Percentiles rank a stretch among this genome's conserved stretches.
phyloP scores from a whole-genome alignment of 352 stramenopile species.

The Phytopythium kandeliae region DNA sequence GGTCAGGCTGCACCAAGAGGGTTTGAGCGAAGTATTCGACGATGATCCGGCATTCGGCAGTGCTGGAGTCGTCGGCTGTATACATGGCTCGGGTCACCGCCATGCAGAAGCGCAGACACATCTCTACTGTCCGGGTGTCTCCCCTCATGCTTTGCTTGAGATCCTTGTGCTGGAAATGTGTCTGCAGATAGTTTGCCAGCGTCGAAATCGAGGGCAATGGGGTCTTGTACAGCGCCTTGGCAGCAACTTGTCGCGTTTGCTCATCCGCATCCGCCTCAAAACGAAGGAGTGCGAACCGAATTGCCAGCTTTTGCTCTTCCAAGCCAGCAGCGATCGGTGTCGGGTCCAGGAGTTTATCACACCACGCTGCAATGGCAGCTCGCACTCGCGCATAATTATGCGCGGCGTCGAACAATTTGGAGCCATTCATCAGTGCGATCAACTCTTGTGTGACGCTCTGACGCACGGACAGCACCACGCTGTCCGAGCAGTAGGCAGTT shows the following conservation, averaged over 20 bases:
- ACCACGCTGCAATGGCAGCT: constrained; percentile 53
- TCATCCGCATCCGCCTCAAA: constrained; percentile 32
- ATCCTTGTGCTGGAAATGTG: constrained; percentile 21
- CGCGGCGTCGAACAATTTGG: constrained; percentile 48
- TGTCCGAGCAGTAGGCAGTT: constrained; percentile 25
- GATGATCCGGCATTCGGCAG: constrained; percentile 20
- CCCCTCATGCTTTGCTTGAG: constrained; percentile 37
- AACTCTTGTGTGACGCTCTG: constrained; percentile 46
- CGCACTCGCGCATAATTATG: constrained; percentile 66
- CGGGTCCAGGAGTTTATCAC: constrained; percentile 26
- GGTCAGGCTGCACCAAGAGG: constrained; percentile 17
- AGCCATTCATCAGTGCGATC: constrained; percentile 40
- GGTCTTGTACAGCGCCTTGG: constrained; percentile 37
- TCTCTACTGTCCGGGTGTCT: constrained; percentile 24
- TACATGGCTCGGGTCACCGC: constrained; percentile 26
- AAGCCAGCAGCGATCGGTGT: constrained; percentile 4
- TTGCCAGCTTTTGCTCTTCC: constrained; percentile 22
- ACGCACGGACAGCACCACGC: constrained; percentile 18
- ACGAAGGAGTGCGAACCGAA: constrained; percentile 60
- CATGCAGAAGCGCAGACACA: constrained; percentile 50
- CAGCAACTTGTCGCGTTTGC: constrained; percentile 26
- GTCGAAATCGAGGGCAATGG: constrained; percentile 30
- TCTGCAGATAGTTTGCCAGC: constrained; percentile 21
- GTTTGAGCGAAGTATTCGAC: constrained; percentile 49
- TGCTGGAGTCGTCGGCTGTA: constrained; percentile 11